A percentile compares a stretch with the other conserved stretches of the same genome.
These are phyloP conservation scores for Neocatenulostroma microsporum DNA, from an alignment of 2,329 filamentous ascomycete genomes.

Conservation along the genomic window DNA sequence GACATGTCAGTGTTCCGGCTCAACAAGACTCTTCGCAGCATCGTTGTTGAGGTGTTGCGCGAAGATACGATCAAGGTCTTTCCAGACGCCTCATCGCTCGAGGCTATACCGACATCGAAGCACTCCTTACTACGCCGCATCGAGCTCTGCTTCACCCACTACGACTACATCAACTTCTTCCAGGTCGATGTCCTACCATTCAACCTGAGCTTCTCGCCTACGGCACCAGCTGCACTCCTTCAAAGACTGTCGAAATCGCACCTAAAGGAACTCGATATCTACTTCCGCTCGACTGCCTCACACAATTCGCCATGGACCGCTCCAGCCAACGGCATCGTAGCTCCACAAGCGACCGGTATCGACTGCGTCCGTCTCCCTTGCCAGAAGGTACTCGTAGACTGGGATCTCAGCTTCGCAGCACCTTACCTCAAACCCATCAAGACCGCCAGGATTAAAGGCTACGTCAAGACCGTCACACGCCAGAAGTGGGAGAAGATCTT, in stretches of 20 bases:
- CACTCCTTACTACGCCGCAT: background rate
- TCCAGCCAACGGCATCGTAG: no score
- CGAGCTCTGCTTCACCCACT: background rate
- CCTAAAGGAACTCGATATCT: constrained; percentile 1
- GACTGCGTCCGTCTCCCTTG: constrained; percentile 4
- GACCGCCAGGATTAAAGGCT: constrained; percentile 1
- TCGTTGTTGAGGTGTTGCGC: constrained; percentile 1
- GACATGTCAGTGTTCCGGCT: constrained; percentile 5
- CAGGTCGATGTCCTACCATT: constrained; percentile 1
- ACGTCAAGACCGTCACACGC: constrained; percentile 1
- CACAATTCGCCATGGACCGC: no score
- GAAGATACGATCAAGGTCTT: constrained; percentile 10
- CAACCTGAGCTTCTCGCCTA: background rate
- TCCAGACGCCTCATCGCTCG: background rate
- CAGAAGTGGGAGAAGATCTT: constrained; percentile 7
- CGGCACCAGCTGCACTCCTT: no score
- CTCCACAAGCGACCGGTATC: no score
- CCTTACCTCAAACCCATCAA: background rate
- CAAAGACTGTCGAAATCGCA: no score
- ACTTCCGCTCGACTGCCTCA: no score
- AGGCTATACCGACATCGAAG: background rate
- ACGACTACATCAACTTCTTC: background rate
- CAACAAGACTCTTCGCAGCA: constrained; percentile 6
- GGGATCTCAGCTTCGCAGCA: constrained; percentile 5
- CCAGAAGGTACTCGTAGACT: constrained; percentile 2